Evolutionary conservation across 1,139 yeast species (phyloP).

Genomic region (Geotrichum histeridarum): DNA sequence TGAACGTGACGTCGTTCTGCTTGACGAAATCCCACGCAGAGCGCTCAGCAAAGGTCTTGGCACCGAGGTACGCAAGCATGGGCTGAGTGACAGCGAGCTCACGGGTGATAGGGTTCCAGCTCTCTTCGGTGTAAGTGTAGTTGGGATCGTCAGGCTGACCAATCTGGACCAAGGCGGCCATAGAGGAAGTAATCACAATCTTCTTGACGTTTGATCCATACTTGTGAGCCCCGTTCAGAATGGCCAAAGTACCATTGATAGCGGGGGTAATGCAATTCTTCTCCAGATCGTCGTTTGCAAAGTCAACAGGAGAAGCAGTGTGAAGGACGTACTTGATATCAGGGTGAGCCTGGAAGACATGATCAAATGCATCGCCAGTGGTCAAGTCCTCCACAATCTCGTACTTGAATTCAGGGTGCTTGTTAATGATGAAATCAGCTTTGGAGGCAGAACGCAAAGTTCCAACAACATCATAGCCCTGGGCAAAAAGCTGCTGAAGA

Average conservation of each 20-base stretch:
- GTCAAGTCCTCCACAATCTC: slow-evolving; percentile 42
- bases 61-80: slow-evolving; percentile 32
- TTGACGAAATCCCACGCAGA: slow-evolving; percentile 44
- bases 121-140: slow-evolving; percentile 31
- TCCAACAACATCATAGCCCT: slow-evolving; percentile 51
- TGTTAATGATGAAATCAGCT: slow-evolving; percentile 44
- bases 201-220: slow-evolving; percentile 47
- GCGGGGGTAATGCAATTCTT: slow-evolving; percentile 45
- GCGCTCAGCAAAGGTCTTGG: slow-evolving; percentile 40
- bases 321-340: slow-evolving; percentile 41
- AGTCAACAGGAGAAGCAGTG: slow-evolving; percentile 43
- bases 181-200: slow-evolving; percentile 53
- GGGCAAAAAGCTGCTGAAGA: slow-evolving; percentile 32
- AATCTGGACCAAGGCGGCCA: slow-evolving; percentile 33
- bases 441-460: slow-evolving; percentile 51
- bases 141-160: slow-evolving; percentile 26
- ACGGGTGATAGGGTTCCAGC: slow-evolving; percentile 43
- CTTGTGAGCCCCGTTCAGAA: slow-evolving; percentile 41
- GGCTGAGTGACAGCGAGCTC: slow-evolving; percentile 25
- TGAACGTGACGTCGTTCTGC: slow-evolving; percentile 37
- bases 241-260: slow-evolving; percentile 45
- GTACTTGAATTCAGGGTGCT: slow-evolving; percentile 35
- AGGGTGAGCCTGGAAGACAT: slow-evolving; percentile 36
- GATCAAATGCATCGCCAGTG: slow-evolving; percentile 39
- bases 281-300: slow-evolving; percentile 24